Evolutionary conservation across 345 rosid genomes (phyloP).

Genomic region (Salix viminalis): DNA sequence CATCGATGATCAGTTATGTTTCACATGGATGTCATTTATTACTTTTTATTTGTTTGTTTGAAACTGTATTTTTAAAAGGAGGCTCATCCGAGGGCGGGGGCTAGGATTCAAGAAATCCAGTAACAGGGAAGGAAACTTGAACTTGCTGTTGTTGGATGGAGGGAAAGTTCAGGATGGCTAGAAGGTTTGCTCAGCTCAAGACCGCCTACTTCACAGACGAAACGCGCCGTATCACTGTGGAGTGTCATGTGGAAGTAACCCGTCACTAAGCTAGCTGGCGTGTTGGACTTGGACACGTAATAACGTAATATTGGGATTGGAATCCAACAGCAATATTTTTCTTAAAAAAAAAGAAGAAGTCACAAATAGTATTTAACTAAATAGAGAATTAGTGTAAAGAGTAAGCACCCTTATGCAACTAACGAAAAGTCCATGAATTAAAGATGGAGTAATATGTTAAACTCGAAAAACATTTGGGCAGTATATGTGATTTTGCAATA

Average conservation of each 20-base stretch:
- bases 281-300: no score
- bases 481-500: neutral
- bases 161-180: constrained; percentile 1
- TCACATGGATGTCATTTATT: no score
- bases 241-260: constrained; percentile 29
- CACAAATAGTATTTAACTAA: no score
- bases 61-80: no score
- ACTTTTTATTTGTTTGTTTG: no score
- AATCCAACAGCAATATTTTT: no score
- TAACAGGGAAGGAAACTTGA: neutral
- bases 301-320: no score
- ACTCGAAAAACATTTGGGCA: neutral
- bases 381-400: no score
- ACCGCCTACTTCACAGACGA: neutral
- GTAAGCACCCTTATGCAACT: no score
- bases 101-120: constrained; percentile 20
- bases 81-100: no score
- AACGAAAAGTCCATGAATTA: neutral
- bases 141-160: neutral
- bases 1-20: no score
- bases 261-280: constrained; percentile 16
- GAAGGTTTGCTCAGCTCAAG: neutral
- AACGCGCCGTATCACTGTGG: constrained; percentile 38
- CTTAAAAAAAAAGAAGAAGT: no score
- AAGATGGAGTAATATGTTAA: neutral